A percentile compares a stretch with the other conserved stretches of the same genome.
These are phyloP conservation scores for Pholiota adiposa DNA, from an alignment of 1,284 basidiomycete species.

Conservation along the genomic window DNA sequence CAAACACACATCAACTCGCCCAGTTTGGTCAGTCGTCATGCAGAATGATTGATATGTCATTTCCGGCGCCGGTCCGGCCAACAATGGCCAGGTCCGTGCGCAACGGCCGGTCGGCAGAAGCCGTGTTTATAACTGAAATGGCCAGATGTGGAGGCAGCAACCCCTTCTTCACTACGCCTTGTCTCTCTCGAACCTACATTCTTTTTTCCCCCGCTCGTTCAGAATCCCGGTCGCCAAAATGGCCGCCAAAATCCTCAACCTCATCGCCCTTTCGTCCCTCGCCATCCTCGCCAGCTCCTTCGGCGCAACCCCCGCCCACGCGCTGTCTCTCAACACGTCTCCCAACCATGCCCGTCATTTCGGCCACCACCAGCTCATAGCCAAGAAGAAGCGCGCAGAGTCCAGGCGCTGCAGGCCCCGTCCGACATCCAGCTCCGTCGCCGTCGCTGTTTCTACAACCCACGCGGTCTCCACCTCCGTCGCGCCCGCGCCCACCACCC, in stretches of 20 bases:
- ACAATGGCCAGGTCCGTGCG: conserved; percentile 9
- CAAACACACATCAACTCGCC: conserved; percentile 35
- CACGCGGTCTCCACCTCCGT: conserved; percentile 7
- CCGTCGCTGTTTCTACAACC: conserved; percentile 20
- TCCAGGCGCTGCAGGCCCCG: conserved; percentile 61
- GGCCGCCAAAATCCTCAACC: conserved; percentile 57
- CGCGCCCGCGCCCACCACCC: not conserved
- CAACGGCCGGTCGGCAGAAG: conserved; percentile 2
- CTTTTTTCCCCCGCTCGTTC: conserved; percentile 31
- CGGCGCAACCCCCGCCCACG: conserved; percentile 48
- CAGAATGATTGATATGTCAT: conserved; percentile 2
- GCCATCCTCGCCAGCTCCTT: conserved; percentile 59
- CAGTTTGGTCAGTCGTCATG: conserved; percentile 34
- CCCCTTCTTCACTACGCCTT: not conserved
- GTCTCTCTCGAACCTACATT: conserved; percentile 20
- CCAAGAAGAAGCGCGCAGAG: conserved; percentile 53
- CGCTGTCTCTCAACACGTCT: conserved; percentile 48
- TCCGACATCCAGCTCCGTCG: conserved; percentile 35
- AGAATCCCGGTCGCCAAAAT: conserved; percentile 44
- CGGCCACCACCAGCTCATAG: conserved; percentile 48
- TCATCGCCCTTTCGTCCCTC: conserved; percentile 61
- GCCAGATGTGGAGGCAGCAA: not conserved
- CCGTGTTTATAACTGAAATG: conserved; percentile 12
- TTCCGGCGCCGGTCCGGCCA: not conserved
- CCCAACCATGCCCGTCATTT: conserved; percentile 43